Evolutionary conservation across 495 filamentous ascomycete genomes (phyloP), one percentile per base, ranked within the genome.

Genomic region (Daldinia concentrica): DNA sequence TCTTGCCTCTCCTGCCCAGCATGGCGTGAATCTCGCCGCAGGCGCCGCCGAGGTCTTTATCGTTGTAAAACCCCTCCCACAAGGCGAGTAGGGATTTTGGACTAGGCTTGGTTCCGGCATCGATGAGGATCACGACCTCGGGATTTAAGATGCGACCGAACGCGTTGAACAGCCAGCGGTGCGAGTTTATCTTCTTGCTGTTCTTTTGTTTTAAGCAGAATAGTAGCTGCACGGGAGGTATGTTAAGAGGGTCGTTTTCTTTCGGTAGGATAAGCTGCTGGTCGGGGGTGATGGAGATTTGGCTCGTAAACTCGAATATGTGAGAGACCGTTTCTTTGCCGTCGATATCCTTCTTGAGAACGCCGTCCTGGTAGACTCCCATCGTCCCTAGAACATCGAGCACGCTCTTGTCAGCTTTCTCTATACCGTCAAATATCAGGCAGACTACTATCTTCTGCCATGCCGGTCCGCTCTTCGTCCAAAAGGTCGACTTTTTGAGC

Each of bases 371-470:
- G 81, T 95, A 99, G 54, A 97, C 85, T 81, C 95, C 95, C 74
- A 99, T 86, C 41, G 95, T 99, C 11, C 95, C 95, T 64, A 99
- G 84, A 30, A 98, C 89, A 80, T 99, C 95, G 37, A 99, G 83
- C 7, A 90, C 92, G 77, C 94, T 91, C 83, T 98, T 98, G 84
- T 99, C 95, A 68, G 92, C 95, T 77, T 97, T 95, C 69, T 97
- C 95, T 75, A 99, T 96, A 83, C 95, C 95, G 79, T 99, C 95
- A 70, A 98, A 99, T 52, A 99, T 93, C 62, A 98, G 82, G 75
- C 90, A 93, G 30, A 99, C 95, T 14, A 98, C 95, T 77, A 99
- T 98, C 85, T 99, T 99, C 79, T 99, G 95, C 95, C 95, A 99
- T 32, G 95, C 95, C 30, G 95, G 94, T 30, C 95, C 95, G 74